phyloP scores from a whole-genome alignment of 192 early-diverging fungal species.

The Coemansia guatemalensis region DNA sequence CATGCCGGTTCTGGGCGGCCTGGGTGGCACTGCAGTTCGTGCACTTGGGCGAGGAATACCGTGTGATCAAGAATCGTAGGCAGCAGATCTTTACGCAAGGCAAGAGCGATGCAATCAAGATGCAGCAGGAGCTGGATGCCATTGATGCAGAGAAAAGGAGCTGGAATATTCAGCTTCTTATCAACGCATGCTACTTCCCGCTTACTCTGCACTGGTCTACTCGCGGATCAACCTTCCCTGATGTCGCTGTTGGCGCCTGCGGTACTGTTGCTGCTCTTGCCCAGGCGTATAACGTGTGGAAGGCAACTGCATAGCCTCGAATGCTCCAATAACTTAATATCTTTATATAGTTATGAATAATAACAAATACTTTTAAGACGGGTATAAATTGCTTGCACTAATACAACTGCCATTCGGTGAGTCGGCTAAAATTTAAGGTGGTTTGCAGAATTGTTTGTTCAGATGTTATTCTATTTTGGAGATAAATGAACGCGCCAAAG shows the following conservation, averaged over 20 bases:
- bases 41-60: conserved; percentile 71
- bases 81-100: conserved; percentile 57
- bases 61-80: conserved; percentile 56
- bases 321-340: conserved; percentile 1
- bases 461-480: not conserved
- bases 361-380: not conserved
- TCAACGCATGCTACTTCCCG: conserved; percentile 93
- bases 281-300: conserved; percentile 84
- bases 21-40: conserved; percentile 90
- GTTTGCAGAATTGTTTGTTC: not conserved
- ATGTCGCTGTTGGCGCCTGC: conserved; percentile 87
- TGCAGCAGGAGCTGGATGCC: conserved; percentile 65
- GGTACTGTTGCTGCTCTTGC: conserved; percentile 89
- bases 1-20: conserved; percentile 93
- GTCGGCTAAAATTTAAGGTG: no score
- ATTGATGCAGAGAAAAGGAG: conserved; percentile 59
- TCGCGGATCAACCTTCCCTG: conserved; percentile 83
- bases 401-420: no score
- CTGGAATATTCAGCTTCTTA: conserved; percentile 71
- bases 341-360: not conserved
- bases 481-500: not conserved
- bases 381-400: no score
- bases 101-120: conserved; percentile 60
- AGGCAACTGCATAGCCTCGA: conserved; percentile 56
- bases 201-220: conserved; percentile 91